Conservation (phyloP, 768 basidiomycete species). For the Phylloporus rhodoxanthus region DNA sequence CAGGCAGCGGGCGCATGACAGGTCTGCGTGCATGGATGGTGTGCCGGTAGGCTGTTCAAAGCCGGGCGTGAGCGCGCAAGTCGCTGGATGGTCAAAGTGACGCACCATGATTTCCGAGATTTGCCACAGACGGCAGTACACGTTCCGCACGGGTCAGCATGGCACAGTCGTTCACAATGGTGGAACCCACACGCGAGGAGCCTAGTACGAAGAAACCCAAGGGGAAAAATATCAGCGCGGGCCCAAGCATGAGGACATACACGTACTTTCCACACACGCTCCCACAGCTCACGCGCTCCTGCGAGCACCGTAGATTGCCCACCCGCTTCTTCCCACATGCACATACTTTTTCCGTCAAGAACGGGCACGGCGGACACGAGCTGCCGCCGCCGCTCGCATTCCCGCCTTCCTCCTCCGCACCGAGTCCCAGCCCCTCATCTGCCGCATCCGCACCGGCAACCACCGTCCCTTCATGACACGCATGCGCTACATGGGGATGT, state of each 20-base stretch:
- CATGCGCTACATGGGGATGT: constrained; percentile 70
- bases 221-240: background rate
- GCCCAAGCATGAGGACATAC: background rate
- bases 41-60: constrained; percentile 48
- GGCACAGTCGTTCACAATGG: constrained; percentile 77
- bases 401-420: background rate
- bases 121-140: constrained; percentile 83
- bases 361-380: constrained; percentile 82
- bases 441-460: constrained; percentile 22
- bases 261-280: constrained; percentile 69
- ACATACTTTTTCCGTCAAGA: constrained; percentile 71
- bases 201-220: constrained; percentile 25
- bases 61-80: background rate
- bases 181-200: constrained; percentile 84
- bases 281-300: constrained; percentile 78
- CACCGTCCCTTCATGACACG: constrained; percentile 69
- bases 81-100: constrained; percentile 4
- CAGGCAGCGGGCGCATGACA: constrained; percentile 92
- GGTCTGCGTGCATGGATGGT: constrained; percentile 67
- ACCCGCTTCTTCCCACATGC: constrained; percentile 85
- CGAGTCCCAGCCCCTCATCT: constrained; percentile 14
- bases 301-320: constrained; percentile 77
- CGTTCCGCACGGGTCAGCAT: constrained; percentile 71
- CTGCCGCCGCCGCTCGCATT: background rate
- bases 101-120: constrained; percentile 75